Conservation (phyloP, 176 grass and related monocot species). For the Hsuehochloa calcarea region DNA sequence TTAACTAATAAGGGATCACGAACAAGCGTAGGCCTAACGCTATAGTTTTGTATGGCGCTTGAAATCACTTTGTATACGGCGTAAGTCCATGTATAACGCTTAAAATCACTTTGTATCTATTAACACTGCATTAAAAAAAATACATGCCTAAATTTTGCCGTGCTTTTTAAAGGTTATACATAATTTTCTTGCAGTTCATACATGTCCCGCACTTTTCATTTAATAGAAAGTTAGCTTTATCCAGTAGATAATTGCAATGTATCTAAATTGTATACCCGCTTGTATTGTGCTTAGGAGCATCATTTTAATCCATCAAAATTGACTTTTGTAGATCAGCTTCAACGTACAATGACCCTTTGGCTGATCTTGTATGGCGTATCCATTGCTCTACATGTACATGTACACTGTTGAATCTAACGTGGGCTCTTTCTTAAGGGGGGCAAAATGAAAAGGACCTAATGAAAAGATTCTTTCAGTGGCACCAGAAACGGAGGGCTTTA, state of each 20-base stretch:
- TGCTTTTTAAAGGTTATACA: not conserved
- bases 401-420: conserved; percentile 18
- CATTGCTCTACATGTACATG: not conserved
- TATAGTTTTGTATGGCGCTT: not conserved
- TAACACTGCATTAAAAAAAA: not conserved
- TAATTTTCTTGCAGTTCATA: not conserved
- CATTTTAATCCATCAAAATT: not conserved
- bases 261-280: not conserved
- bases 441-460: conserved; percentile 35
- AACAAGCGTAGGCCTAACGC: not conserved
- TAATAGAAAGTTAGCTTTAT: not conserved
- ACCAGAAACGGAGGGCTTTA: conserved; percentile 41
- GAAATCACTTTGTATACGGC: not conserved
- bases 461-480: conserved; percentile 31
- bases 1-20: not conserved
- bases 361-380: not conserved
- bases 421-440: conserved; percentile 28
- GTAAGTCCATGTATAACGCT: not conserved
- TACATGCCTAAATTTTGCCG: not conserved
- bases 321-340: not conserved
- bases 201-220: not conserved
- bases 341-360: not conserved
- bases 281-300: not conserved
- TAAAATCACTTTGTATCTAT: not conserved
- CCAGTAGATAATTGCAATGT: not conserved